A percentile compares a stretch with the other conserved stretches of the same genome.
These are phyloP conservation scores for Trypanosomatidae sp. DNA, from an alignment of 208 protist genomes.

Conservation along the genomic window DNA sequence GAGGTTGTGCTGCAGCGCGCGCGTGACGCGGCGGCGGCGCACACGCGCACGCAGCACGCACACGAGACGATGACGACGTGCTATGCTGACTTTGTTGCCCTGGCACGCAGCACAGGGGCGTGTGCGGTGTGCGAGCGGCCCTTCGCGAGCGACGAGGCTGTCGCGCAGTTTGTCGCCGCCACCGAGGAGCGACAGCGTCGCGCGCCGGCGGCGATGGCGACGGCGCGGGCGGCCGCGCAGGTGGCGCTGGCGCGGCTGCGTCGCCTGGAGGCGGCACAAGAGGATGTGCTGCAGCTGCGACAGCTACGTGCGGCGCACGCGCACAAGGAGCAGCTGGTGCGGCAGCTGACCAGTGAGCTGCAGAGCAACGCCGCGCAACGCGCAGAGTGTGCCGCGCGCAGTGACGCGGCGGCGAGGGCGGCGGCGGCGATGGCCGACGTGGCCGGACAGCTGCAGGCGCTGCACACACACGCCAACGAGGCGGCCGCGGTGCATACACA, in stretches of 20 bases:
- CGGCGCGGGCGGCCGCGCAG: constrained; percentile 7
- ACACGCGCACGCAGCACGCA: too few species aligned
- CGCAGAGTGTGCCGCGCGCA: too few species aligned
- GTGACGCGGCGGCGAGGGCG: too few species aligned
- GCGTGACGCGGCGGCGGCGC: too few species aligned
- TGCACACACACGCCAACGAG: too few species aligned
- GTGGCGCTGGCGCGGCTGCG: constrained; percentile 8
- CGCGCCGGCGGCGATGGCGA: constrained; percentile 17
- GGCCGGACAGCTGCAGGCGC: too few species aligned
- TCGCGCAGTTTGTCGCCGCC: constrained; percentile 18
- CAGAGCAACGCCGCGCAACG: too few species aligned
- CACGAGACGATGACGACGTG: too few species aligned
- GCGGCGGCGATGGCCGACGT: too few species aligned
- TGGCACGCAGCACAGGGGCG: constrained; percentile 7
- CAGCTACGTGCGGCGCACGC: constrained; percentile 7
- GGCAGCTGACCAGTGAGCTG: constrained; percentile 6
- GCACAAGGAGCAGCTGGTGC: constrained; percentile 3
- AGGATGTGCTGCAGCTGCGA: constrained; percentile 16
- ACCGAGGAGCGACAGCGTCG: constrained; percentile 18
- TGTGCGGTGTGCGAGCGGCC: constrained; percentile 50
- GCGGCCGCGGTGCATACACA: constrained; percentile 1
- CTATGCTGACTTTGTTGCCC: too few species aligned
- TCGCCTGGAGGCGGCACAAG: constrained; percentile 18
- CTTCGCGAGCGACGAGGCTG: constrained; percentile 14
- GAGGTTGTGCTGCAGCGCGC: too few species aligned